Base-by-base conservation (phyloP, 768 basidiomycete species). In the Kwoniella dendrophila region DNA sequence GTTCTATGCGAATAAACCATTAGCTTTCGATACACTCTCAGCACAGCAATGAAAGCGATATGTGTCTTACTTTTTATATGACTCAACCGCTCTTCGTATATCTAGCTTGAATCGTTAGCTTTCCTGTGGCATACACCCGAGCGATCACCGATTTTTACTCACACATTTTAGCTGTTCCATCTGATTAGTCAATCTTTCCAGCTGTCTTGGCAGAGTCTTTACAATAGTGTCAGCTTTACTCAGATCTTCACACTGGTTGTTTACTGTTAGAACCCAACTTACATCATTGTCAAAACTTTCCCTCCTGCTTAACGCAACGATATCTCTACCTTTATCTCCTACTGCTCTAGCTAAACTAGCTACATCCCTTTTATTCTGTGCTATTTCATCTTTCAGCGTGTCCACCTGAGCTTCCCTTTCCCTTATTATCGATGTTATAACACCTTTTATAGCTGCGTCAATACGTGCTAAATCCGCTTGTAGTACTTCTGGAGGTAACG, bases 401-500 rank as follows among this genome's bases (percentile, higher is more conserved):
- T 89, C 85, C 0, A 95, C 90, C 78, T 95, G 87, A 67, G 87
- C 84, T 74, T 86, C 81, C 60, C 90, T 82, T 18, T 82, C 74
- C 14, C 87, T 83, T 41, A 95, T 86, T 70, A 90, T 87, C 4
- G 81, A 81, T 68, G 92, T 88, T 14, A 94, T 88, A 26, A 89
- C 86, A 59, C 85, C 83, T 57, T 87, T 84, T 44, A 95, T 86
- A 50, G 88, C 86, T 32, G 87, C 83, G 70, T 92, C 88, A 6
- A 95, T 83, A 7, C 83, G 78, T 54, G 83, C 81, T 32, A 94
- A 83, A 62, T 96, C 92, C 75, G 90, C 88, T 75, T 90, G 86
- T 43, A 94, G 84, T 0, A 90, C 87, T 11, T 86, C 86, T 27
- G 85, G 79, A 8, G 92, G 90, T 14, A 94, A 83, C 32, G 90